Percentiles rank a stretch among this genome's conserved stretches.
phyloP scores from a whole-genome alignment of 495 filamentous ascomycete genomes.

The Pseudomonodictys pantanalensis region DNA sequence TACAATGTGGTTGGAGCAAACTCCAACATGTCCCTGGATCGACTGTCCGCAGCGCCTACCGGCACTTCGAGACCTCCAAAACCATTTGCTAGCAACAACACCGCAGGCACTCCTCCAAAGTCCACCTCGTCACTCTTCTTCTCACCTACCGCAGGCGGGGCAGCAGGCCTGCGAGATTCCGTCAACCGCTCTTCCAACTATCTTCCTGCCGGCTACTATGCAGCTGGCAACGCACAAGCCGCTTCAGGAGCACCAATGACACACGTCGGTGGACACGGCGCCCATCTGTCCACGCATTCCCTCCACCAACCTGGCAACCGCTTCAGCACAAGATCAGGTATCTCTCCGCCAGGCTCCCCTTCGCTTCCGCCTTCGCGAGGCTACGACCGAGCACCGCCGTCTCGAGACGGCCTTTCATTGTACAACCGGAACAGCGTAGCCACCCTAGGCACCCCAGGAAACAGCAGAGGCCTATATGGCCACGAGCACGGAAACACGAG shows the following conservation, averaged over 20 bases:
- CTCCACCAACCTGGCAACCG: constrained; percentile 43
- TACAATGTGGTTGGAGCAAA: constrained; percentile 38
- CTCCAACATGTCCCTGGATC: constrained; percentile 43
- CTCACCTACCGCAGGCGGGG: constrained; percentile 75
- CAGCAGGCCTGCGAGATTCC: constrained; percentile 41
- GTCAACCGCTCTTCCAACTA: constrained; percentile 64
- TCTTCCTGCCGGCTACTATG: constrained; percentile 91
- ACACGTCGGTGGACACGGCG: constrained; percentile 50
- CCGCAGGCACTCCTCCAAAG: constrained; percentile 48
- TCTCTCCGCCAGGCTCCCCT: constrained; percentile 70
- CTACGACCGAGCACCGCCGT: constrained; percentile 39
- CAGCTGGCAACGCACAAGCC: constrained; percentile 59
- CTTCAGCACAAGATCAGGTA: constrained; percentile 43
- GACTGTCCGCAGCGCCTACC: constrained; percentile 45
- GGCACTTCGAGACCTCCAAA: constrained; percentile 39
- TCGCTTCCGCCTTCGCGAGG: constrained; percentile 37
- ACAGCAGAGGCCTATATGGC: constrained; percentile 38
- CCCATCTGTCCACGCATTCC: constrained; percentile 43
- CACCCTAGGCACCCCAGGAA: constrained; percentile 25
- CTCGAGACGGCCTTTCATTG: constrained; percentile 36
- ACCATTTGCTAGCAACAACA: constrained; percentile 45
- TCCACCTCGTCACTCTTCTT: constrained; percentile 71
- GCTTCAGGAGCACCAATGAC: constrained; percentile 47
- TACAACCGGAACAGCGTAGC: constrained; percentile 31
- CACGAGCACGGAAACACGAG: constrained; percentile 57